Evolutionary conservation across 176 grass and related monocot species (phyloP), one percentile per base, ranked within the genome.

Genomic region (Pharus latifolius): DNA sequence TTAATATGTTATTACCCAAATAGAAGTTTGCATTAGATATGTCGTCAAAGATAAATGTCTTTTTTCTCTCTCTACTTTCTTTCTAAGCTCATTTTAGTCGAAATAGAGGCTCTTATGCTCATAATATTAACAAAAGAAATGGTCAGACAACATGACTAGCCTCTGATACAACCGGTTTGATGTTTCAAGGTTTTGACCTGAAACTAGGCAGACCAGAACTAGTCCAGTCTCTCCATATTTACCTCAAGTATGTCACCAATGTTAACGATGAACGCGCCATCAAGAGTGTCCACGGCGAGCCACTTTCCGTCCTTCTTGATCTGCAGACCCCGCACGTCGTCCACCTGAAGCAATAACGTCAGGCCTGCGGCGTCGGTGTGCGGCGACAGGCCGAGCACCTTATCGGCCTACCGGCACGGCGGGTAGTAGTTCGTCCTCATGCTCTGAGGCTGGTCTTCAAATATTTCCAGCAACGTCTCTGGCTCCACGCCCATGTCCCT

Each of bases 351-450:
- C n/a, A 84, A 60, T 10, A 87, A 38, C n/a, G 88, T 83, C 2
- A 87, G 35, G n/a, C 55, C 53, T 22, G 20, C 13, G 0, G 26
- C 84, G 53, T 91, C 83, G 1, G 84, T 77, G 72, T 91, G 88
- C 1, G 83, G 88, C 1, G 83, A 87, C 25, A 91, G 32, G 20
- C 84, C 88, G 13, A 87, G 9, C 28, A 87, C 84, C 40, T 82
- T 49, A 45, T 49, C 61, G 3, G 60, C 45, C 44, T 78, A 61
- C 7, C 60, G 62, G 56, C 88, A 92, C 3, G 80, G 75, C 0
- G 84, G 88, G 40, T 91, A 91, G 72, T 91, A 87, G 31, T 78
- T 87, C 49, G 78, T 78, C 67, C 80, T 84, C 6, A 91, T 22
- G 42, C 13, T 54, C 40, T 87, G 88, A 3, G 63, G 58, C 22